Evolutionary conservation across 176 grass and related monocot genomes (phyloP).

Genomic region (Miscanthus lutarioriparius): DNA sequence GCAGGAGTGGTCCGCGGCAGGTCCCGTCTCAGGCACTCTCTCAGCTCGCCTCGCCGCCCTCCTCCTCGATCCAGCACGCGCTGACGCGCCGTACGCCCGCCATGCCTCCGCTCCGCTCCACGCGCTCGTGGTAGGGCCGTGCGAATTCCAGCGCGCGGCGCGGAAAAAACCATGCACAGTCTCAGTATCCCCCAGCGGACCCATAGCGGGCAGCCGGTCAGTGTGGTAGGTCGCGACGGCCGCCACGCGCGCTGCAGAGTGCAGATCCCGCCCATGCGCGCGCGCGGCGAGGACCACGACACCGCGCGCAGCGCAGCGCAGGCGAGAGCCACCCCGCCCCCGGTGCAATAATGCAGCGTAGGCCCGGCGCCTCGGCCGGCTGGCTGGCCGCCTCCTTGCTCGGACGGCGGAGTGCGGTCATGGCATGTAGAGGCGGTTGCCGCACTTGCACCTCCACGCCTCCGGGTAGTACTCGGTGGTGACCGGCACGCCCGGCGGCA

Average conservation of each 20-base stretch:
- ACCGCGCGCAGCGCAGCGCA: neutral
- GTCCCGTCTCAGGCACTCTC: neutral
- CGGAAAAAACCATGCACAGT: neutral
- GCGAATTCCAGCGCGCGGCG: constrained; percentile 21
- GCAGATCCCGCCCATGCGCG: constrained; percentile 32
- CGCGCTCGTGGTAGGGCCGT: constrained; percentile 50
- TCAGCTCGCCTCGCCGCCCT: neutral
- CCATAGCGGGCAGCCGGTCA: constrained; percentile 3
- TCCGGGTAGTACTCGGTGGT: constrained; percentile 88
- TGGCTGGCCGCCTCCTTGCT: neutral
- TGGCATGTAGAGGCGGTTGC: constrained; percentile 82
- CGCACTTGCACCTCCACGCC: constrained; percentile 86
- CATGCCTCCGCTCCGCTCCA: constrained; percentile 2
- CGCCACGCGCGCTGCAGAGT: constrained; percentile 29
- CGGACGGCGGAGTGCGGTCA: neutral
- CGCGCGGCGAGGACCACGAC: constrained; percentile 24
- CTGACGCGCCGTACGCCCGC: constrained; percentile 28
- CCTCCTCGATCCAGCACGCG: constrained; percentile 12
- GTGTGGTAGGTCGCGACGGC: constrained; percentile 32
- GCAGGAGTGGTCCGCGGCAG: neutral
- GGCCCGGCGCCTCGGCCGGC: neutral
- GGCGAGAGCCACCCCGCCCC: neutral
- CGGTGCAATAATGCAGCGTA: constrained; percentile 27
- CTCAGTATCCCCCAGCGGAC: neutral
- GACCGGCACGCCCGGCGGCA: constrained; percentile 77